These are phyloP conservation scores for Protomyces gravidus DNA, from an alignment of 1,139 yeast genomes.

Conservation along the genomic window DNA sequence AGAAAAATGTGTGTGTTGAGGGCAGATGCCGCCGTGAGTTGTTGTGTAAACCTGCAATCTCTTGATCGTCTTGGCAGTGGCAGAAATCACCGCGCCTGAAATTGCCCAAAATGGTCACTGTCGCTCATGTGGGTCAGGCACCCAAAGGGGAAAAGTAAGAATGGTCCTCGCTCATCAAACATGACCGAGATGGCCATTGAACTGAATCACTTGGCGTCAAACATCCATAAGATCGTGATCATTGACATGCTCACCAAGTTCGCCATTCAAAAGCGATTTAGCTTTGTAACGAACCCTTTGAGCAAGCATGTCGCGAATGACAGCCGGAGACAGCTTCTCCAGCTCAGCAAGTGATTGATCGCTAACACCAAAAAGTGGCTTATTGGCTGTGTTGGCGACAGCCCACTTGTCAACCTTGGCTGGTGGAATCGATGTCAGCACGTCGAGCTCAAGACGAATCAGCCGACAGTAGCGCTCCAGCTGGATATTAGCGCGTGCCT, in stretches of 20 bases:
- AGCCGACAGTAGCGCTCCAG: conserved; percentile 10
- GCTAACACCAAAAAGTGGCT: conserved; percentile 4
- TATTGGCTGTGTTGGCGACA: not conserved
- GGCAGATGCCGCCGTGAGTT: too few species aligned
- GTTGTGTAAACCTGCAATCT: too few species aligned
- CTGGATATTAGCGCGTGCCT: not conserved
- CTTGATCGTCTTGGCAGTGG: too few species aligned
- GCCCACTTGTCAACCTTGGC: conserved; percentile 14
- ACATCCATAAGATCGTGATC: not conserved
- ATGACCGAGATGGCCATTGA: too few species aligned
- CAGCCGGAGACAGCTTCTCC: not conserved
- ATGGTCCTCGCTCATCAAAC: too few species aligned
- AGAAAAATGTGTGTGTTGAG: too few species aligned
- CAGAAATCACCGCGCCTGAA: too few species aligned
- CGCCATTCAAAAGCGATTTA: not conserved
- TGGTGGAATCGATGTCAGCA: conserved; percentile 17
- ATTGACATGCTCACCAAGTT: not conserved
- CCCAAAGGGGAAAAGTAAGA: too few species aligned
- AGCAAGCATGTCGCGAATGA: not conserved
- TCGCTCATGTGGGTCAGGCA: too few species aligned
- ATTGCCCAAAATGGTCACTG: too few species aligned
- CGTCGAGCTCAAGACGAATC: conserved; percentile 13
- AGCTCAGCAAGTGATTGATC: conserved; percentile 2
- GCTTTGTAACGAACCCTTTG: not conserved
- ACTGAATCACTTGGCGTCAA: too few species aligned